These are phyloP conservation scores for Xylariales sp. DNA, from an alignment of 2,329 filamentous ascomycete genomes.

Conservation along the genomic window DNA sequence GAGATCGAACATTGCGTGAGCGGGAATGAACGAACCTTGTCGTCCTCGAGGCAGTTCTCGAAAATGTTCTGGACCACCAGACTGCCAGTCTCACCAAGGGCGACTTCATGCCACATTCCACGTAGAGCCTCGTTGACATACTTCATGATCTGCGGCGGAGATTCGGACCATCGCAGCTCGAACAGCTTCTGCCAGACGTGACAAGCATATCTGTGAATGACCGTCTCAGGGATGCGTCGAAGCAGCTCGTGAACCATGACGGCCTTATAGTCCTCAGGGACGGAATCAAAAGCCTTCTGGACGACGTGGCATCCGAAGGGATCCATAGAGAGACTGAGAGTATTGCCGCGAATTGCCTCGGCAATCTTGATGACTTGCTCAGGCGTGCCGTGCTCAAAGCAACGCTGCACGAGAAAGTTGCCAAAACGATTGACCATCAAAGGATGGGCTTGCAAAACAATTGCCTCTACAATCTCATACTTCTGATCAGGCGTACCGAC, in stretches of 20 bases:
- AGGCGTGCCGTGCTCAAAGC: slow-evolving; percentile 94
- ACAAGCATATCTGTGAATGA: slow-evolving; percentile 97
- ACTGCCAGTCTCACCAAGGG: slow-evolving; percentile 93
- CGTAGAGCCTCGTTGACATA: slow-evolving; percentile 92
- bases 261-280: slow-evolving; percentile 95
- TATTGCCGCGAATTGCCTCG: slow-evolving; percentile 89
- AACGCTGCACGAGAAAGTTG: slow-evolving; percentile 96
- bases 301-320: slow-evolving; percentile 97
- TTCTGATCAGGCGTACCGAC: slow-evolving; percentile 93
- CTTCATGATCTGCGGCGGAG: slow-evolving; percentile 96
- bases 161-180: slow-evolving; percentile 90
- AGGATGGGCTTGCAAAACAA: slow-evolving; percentile 89
- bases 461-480: slow-evolving; percentile 93
- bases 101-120: slow-evolving; percentile 99
- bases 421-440: slow-evolving; percentile 98
- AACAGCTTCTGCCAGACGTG: slow-evolving; percentile 99
- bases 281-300: slow-evolving; percentile 97
- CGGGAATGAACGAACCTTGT: slow-evolving; percentile 62
- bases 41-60: slow-evolving; percentile 96
- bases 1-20: neutral
- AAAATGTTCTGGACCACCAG: slow-evolving; percentile 99
- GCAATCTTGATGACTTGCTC: slow-evolving; percentile 95
- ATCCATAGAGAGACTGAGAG: slow-evolving; percentile 93
- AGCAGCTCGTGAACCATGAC: slow-evolving; percentile 98
- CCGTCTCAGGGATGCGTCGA: slow-evolving; percentile 91